Base-by-base conservation (phyloP, 31 red algal species). In the Odonthalia washingtoniensis region DNA sequence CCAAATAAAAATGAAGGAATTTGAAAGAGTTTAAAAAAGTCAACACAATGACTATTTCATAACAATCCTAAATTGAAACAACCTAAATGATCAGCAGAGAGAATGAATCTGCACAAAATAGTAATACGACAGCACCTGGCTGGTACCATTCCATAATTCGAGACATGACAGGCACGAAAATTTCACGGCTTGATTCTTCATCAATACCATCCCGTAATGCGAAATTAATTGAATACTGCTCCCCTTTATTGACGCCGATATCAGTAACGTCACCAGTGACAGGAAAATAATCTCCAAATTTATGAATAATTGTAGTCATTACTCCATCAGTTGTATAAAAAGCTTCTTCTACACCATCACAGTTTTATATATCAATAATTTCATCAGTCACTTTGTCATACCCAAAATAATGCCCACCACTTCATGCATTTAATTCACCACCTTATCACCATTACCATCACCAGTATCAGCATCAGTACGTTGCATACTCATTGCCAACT, bases 321-420 rank as follows among this genome's bases (percentile, higher is more conserved):
- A 99, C 98, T 32, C 98, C 84, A 78, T 99, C 93, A 24, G 98
- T 99, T 3, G 89, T 87, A 83, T 97, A 97, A 77, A 99, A 99
- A 18, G 98, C 98, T 85, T 99, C 95, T 77, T 99, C 98, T 31
- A 99, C 98, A 28, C 98, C 98, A 79, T 99, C 98, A 39, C 98
- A 95, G 46, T 99, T 95, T 78, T 99, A 95, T 21, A 99, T 93
- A 60, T 99, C 98, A 80, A 99, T 99, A 79, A n/a, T n/a, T n/a
- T n/a, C n/a, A n/a, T n/a, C n/a, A n/a, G n/a, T n/a, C n/a, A n/a
- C n/a, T n/a, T n/a, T n/a, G n/a, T n/a, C n/a, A n/a, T n/a, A n/a
- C n/a, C n/a, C n/a, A n/a, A n/a, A n/a, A n/a, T n/a, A n/a, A n/a
- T n/a, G n/a, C n/a, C n/a, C n/a, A n/a, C n/a, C n/a, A n/a, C n/a